Base-by-base conservation (phyloP, 345 rosid species). In the Eucalyptus curtisii region DNA sequence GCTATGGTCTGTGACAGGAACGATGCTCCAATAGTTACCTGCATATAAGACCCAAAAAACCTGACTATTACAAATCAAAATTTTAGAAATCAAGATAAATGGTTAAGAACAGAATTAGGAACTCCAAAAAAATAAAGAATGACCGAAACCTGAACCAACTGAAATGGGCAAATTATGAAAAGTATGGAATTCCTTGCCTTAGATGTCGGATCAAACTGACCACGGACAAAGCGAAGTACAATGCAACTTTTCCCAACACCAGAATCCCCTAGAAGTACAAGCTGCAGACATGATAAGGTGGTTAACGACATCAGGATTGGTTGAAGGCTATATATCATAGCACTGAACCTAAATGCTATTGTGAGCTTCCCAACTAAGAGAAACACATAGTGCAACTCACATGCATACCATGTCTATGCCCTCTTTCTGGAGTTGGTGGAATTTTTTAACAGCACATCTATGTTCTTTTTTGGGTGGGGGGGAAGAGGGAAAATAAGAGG, bases 161-260 rank as follows among this genome's bases (percentile, higher is more conserved):
- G 53, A 88, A 49, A 68, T 57, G 44, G 22, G n/a, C 11, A 44
- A 25, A 15, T 59, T 30, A 11, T 27, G 37, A 89, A 64, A 53
- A 88, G 85, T 25, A 47, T 37, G 8, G 80, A 79, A 82, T 55
- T 17, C 89, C 85, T 87, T 89, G 94, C 99, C 96, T 97, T 96
- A 88, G 99, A 97, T 44, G 99, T 95, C 19, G 99, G 98, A 86
- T 97, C 99, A 93, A 97, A 97, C 91, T 97, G 99, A 86, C 98
- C 99, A 89, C 99, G 97, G 89, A 97, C 99, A 93, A 97, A 97
- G n/a, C 97, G 98, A 85, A 97, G 99, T 86, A 97, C 99, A 87
- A 97, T 97, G 90, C 99, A 97, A 88, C 99, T 97, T 92, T 97
- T 97, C 87, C 99, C 99, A 37, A 97, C 99, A 89, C 99, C 99